Percentiles rank a stretch among this genome's conserved stretches.
Conservation (phyloP, 2,329 filamentous ascomycete species). For the Mycosphaerella sp. region DNA sequence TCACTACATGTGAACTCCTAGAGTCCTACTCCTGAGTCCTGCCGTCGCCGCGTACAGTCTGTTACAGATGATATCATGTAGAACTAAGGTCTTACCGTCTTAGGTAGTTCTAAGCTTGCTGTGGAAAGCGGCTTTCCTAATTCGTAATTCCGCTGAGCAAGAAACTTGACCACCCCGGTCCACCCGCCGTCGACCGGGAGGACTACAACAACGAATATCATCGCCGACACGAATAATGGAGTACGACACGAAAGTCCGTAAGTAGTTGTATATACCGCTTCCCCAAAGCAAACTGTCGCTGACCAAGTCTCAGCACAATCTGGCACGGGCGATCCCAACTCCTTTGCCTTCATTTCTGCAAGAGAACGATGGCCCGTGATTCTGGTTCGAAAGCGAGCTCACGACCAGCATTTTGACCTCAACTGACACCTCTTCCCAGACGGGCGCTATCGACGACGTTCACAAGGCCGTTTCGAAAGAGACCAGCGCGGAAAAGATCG, state of each 20-base stretch:
- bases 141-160: neutral
- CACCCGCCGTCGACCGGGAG: too few species aligned
- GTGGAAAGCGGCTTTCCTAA: neutral
- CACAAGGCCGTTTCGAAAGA: slow-evolving; percentile 62
- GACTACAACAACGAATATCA: slow-evolving; percentile 8
- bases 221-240: slow-evolving; percentile 55
- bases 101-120: too few species aligned
- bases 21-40: neutral
- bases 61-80: too few species aligned
- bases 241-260: slow-evolving; percentile 67
- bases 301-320: slow-evolving; percentile 56
- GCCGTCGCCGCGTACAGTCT: too few species aligned
- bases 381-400: slow-evolving; percentile 52
- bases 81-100: too few species aligned
- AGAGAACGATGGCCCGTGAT: slow-evolving; percentile 90
- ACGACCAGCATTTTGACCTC: neutral
- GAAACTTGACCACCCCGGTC: too few species aligned
- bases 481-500: slow-evolving; percentile 57
- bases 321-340: slow-evolving; percentile 72
- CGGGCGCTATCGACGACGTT: slow-evolving; percentile 89
- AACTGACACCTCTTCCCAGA: slow-evolving; percentile 47
- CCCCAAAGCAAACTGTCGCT: slow-evolving; percentile 5
- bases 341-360: slow-evolving; percentile 81
- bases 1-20: too few species aligned
- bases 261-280: slow-evolving; percentile 34